Base-by-base conservation (phyloP, 2,329 filamentous ascomycete genomes). In the Apiospora koreana region DNA sequence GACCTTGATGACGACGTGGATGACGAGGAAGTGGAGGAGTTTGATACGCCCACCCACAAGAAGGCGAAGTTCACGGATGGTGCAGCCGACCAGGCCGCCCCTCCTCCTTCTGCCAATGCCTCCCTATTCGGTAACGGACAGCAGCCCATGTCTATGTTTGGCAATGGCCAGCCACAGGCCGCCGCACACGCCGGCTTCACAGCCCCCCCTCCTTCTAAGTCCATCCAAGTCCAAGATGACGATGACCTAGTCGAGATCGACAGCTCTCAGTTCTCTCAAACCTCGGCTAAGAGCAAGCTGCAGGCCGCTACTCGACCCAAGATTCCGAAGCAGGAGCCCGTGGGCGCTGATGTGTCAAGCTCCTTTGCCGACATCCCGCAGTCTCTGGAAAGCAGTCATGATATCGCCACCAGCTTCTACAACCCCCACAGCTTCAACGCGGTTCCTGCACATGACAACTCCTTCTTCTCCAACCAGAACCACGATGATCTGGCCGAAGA, bases 401-500 rank as follows among this genome's bases (percentile, higher is more conserved):
- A 62, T 62, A 8, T 38, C 28, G 54, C 54, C 4, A 23, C 54
- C 5, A 62, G 66, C 38, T 74, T 75, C 23, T 74, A 78, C 43
- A 75, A 78, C 25, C 73, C 78, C 45, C 75, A 66, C 14, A 23
- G 28, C 25, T 68, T 73, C 65, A 18, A 54, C 8, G 14, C 41
- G 25, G n/a, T n/a, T 43, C n/a, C 67, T 46, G 21, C 42, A 31
- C 23, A 68, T 70, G 69, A 72, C 58, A 38, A 62, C 50, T 69
- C 58, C 71, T 75, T 14, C 65, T 42, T 68, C 3, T 58, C 45
- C 38, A 31, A 66, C 50, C 48, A 68, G 50, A 68, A 72, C 38
- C 73, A 73, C 35, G 78, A 78, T 21, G 73, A 73, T 48, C 75
- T 77, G 25, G 73, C 75, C 4, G 81, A 83, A 18, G 82, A 81